Percentiles rank a stretch among this genome's conserved stretches.
Conservation (phyloP, 768 basidiomycete genomes). For the Tulasnella sp. region DNA sequence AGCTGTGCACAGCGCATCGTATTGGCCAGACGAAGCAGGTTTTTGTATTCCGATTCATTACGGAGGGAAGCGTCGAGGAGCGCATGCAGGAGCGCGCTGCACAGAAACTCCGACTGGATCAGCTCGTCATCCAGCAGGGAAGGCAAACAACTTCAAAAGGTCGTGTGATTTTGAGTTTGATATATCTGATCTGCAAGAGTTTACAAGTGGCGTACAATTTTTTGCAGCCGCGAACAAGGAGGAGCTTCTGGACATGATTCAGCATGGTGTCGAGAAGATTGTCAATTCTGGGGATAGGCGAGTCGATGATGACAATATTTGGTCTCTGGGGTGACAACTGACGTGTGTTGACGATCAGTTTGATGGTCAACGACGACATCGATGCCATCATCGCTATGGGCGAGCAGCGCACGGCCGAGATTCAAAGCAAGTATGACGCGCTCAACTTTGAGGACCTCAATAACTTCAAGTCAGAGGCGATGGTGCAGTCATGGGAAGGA, state of each 20-base stretch:
- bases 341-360: constrained; percentile 30
- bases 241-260: constrained; percentile 95
- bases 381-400: constrained; percentile 87
- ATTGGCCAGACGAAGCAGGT: constrained; percentile 97
- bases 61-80: constrained; percentile 91
- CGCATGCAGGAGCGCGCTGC: constrained; percentile 90
- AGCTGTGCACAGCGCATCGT: constrained; percentile 52
- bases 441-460: constrained; percentile 90
- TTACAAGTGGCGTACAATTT: not conserved
- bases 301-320: constrained; percentile 23
- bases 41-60: constrained; percentile 93
- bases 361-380: constrained; percentile 78
- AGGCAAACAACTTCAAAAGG: constrained; percentile 72
- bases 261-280: constrained; percentile 94
- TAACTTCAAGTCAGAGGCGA: constrained; percentile 92
- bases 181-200: not conserved
- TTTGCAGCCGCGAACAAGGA: constrained; percentile 91
- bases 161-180: too few relatives aligned
- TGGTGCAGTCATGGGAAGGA: constrained; percentile 88
- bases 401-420: constrained; percentile 77
- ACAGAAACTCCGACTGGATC: constrained; percentile 89
- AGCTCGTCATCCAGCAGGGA: constrained; percentile 95
- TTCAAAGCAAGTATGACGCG: constrained; percentile 86
- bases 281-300: constrained; percentile 71
- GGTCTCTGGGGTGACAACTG: constrained; percentile 1